phyloP scores from a whole-genome alignment of 805 yeast genomes.

The Starmerella sirachaensis region DNA sequence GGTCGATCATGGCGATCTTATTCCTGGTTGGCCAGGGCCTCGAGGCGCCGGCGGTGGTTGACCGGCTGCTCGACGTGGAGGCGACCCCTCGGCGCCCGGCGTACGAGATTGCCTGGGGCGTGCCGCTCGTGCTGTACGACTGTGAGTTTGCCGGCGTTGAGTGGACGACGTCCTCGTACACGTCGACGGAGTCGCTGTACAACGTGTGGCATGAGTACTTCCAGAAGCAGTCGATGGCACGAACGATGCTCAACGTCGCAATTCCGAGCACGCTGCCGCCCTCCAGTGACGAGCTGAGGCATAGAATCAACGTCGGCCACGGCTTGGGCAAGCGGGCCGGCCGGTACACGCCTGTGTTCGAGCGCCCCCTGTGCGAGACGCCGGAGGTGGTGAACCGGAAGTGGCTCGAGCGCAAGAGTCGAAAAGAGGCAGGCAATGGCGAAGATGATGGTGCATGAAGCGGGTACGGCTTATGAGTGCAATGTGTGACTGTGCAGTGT shows the following conservation, averaged over 20 bases:
- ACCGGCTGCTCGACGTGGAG: constrained; percentile 45
- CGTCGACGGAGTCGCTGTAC: constrained; percentile 20
- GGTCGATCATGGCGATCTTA: constrained; percentile 83
- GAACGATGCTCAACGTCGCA: constrained; percentile 36
- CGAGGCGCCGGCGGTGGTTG: constrained; percentile 50
- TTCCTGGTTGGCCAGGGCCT: constrained; percentile 67
- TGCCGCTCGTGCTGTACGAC: constrained; percentile 76
- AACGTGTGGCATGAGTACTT: constrained; percentile 46
- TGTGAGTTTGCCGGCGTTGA: constrained; percentile 63
- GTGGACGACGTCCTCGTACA: constrained; percentile 37
- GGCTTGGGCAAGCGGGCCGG: constrained; percentile 52
- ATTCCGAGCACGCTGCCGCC: constrained; percentile 12
- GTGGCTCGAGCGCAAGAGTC: constrained; percentile 32
- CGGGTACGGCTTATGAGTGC: too few relatives aligned
- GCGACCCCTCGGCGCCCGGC: constrained; percentile 56
- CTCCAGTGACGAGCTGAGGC: not conserved
- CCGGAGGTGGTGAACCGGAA: constrained; percentile 60
- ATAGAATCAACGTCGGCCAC: constrained; percentile 48
- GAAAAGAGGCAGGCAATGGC: not conserved
- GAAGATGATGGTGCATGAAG: not conserved
- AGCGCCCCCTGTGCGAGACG: constrained; percentile 49
- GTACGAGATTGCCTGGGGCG: constrained; percentile 81
- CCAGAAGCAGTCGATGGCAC: constrained; percentile 43
- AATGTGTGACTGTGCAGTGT: too few relatives aligned
- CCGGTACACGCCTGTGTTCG: constrained; percentile 44